phyloP scores from a whole-genome alignment of 108 stramenopile species.

The Cyclotella sp. region DNA sequence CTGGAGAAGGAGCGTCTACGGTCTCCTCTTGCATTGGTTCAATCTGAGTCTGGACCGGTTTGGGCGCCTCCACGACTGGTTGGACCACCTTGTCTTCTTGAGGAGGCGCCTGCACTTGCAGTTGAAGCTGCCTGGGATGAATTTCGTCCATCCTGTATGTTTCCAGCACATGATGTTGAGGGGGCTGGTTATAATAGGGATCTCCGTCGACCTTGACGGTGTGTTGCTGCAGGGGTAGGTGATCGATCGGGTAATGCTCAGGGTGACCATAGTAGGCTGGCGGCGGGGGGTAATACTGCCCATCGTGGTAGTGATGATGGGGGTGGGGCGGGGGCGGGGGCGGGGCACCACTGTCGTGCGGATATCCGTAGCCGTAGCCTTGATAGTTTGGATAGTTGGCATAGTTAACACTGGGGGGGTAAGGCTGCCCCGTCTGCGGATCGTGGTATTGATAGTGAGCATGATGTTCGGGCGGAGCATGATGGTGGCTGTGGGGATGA shows the following conservation, averaged over 20 bases:
- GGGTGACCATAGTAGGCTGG: background rate
- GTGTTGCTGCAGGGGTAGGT: background rate
- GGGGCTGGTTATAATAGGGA: constrained; percentile 1
- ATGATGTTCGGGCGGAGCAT: constrained; percentile 16
- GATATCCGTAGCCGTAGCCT: constrained; percentile 22
- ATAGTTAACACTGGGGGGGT: constrained; percentile 9
- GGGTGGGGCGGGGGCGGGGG: constrained; percentile 19
- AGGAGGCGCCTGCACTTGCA: background rate
- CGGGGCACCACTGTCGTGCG: constrained; percentile 10
- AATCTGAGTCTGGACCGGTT: background rate
- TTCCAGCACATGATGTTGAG: background rate
- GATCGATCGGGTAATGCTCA: constrained; percentile 9
- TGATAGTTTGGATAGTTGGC: constrained; percentile 8
- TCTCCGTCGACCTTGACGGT: constrained; percentile 10
- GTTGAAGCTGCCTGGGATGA: background rate
- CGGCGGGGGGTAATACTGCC: constrained; percentile 1
- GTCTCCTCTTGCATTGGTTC: background rate
- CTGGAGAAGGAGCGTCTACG: background rate
- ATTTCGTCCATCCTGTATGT: constrained; percentile 1
- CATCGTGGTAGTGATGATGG: constrained; percentile 22
- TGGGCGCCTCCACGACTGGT: background rate
- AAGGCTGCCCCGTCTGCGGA: constrained; percentile 19
- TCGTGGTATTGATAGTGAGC: constrained; percentile 7
- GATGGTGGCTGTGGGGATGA: constrained; percentile 18
- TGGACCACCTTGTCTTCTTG: background rate